A percentile compares a stretch with the other conserved stretches of the same genome.
Evolutionary conservation across 2,329 filamentous ascomycete genomes (phyloP).

Genomic region (Ophiostoma piceae): DNA sequence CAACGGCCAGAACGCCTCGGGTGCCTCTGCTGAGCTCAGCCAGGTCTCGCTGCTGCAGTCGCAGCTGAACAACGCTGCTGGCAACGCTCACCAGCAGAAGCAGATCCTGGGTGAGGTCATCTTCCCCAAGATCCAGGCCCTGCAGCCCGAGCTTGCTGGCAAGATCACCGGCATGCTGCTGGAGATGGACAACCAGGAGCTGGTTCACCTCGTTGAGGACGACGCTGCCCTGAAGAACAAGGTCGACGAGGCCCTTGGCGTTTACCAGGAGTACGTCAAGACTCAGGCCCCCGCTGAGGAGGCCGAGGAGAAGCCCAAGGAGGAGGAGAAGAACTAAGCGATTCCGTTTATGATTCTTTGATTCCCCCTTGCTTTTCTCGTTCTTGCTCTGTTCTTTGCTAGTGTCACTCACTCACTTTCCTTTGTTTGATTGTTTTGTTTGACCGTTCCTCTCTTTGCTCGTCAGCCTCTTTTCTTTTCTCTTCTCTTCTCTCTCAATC

Average conservation of each 20-base stretch:
- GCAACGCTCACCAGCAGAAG: conserved; percentile 76
- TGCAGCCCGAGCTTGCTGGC: conserved; percentile 92
- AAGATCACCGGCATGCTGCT: conserved; percentile 99
- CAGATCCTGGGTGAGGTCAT: conserved; percentile 96
- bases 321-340: conserved; percentile 38
- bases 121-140: conserved; percentile 94
- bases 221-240: conserved; percentile 84
- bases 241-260: conserved; percentile 93
- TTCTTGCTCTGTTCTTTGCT: not conserved
- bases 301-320: conserved; percentile 45
- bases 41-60: conserved; percentile 47
- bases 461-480: not conserved
- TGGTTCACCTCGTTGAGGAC: conserved; percentile 91
- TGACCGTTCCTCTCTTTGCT: not conserved
- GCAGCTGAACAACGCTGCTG: conserved; percentile 48
- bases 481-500: conserved; percentile 15
- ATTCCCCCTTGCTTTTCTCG: not conserved
- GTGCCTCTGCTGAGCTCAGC: conserved; percentile 35
- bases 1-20: conserved; percentile 37
- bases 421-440: not conserved
- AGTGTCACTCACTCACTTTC: not conserved
- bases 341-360: conserved; percentile 11
- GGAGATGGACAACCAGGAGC: conserved; percentile 96
- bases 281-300: conserved; percentile 48
- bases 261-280: conserved; percentile 99